Evolutionary conservation across 495 filamentous ascomycete species (phyloP), one percentile per base, ranked within the genome.

Genomic region (Hypoxylon subgilvum): DNA sequence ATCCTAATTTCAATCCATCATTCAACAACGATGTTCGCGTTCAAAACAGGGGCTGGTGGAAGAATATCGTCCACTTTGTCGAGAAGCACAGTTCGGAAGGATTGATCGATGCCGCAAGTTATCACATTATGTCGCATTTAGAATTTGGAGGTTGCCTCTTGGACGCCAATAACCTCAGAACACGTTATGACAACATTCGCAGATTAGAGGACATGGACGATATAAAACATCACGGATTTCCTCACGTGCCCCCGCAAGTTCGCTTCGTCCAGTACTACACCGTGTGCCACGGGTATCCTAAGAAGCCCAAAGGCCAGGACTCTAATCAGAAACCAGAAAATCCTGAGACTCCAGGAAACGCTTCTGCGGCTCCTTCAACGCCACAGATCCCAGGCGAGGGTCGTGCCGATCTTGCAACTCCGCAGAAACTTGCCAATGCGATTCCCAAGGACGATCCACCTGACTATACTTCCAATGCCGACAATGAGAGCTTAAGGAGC

Each of bases 191-290:
- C 21, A 76, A 71, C 22, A 70, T 96, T 10, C 78, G 86, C 41
- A 78, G 69, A 9, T 69, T 96, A n/a, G 91, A 95, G 60, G 84
- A 87, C 54, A 76, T 85, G 5, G 75, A 86, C 44, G 78, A 81
- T 14, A 47, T 66, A n/a, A 63, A 51, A 6, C 41, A 66, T 14
- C 30, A 45, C 9, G 58, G 54, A 9, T 61, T 52, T n/a, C 34
- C 57, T 34, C 48, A 66, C 18, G 38, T 63, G 14, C 65, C 67
- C 1, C 57, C 66, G 44, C 76, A 82, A 45, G 80, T 93, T 8
- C 79, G 91, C 2, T 96, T 96, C 65, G 77, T 90, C 32, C 96
- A 97, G 65, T 97, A 96, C 69, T 96, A 94, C 65, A 96, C 93
- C 6, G 80, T 88, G 19, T 92, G 89, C 48, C 88, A 87, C 3